phyloP scores from a whole-genome alignment of 2,329 filamentous ascomycete genomes.

The Didymella pinodella region DNA sequence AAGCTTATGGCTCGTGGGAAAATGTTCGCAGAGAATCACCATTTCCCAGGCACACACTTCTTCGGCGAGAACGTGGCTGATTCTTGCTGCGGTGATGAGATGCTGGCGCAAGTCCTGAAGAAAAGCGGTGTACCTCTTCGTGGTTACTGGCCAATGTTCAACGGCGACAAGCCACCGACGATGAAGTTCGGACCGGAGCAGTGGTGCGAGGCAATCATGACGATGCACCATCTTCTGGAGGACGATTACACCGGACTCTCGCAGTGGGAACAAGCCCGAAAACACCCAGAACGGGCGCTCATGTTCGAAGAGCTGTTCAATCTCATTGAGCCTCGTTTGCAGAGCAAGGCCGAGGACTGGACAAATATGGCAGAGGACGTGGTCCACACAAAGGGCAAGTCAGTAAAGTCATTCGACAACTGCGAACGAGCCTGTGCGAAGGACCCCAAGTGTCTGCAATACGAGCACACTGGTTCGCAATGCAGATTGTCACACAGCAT shows the following conservation, averaged over 20 bases:
- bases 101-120: slow-evolving; percentile 49
- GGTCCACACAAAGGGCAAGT: slow-evolving; percentile 29
- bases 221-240: slow-evolving; percentile 47
- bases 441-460: slow-evolving; percentile 45
- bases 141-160: slow-evolving; percentile 57
- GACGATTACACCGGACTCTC: slow-evolving; percentile 40
- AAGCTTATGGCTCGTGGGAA: slow-evolving; percentile 48
- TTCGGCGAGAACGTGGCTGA: slow-evolving; percentile 48
- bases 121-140: slow-evolving; percentile 47
- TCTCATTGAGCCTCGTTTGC: slow-evolving; percentile 39
- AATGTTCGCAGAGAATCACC: slow-evolving; percentile 47
- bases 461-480: slow-evolving; percentile 39
- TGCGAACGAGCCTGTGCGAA: slow-evolving; percentile 42
- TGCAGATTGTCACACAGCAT: slow-evolving; percentile 42
- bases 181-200: slow-evolving; percentile 51
- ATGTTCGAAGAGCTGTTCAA: slow-evolving; percentile 48
- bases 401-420: slow-evolving; percentile 37
- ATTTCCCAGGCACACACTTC: slow-evolving; percentile 43
- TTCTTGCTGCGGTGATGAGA: slow-evolving; percentile 51
- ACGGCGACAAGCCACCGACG: slow-evolving; percentile 52
- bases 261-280: slow-evolving; percentile 39
- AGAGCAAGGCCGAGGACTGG: slow-evolving; percentile 42
- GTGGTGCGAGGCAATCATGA: slow-evolving; percentile 56
- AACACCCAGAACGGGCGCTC: slow-evolving; percentile 36
- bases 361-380: slow-evolving; percentile 45